Conservation (phyloP, 148 eudicot genomes). For the Dysphania ambrosioides region DNA sequence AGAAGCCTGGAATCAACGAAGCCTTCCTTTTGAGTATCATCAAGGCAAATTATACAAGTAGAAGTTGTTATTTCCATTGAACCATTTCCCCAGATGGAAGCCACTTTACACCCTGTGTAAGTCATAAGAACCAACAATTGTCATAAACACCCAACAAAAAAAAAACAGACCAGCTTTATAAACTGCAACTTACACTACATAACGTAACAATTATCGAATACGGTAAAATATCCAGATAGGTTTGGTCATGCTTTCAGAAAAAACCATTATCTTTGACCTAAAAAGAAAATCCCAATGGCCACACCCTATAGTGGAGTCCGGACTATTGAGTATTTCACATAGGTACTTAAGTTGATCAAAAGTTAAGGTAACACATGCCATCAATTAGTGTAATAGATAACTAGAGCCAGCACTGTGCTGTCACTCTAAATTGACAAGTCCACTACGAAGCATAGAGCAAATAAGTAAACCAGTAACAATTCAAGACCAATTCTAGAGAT, state of each 20-base stretch:
- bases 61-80: conserved; percentile 12
- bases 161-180: background rate
- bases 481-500: background rate
- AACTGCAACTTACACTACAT: background rate
- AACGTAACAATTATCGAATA: background rate
- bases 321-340: background rate
- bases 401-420: background rate
- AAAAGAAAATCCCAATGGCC: background rate
- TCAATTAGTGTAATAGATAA: background rate
- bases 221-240: background rate
- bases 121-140: conserved; percentile 8
- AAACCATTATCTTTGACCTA: background rate
- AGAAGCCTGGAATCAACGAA: background rate
- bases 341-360: background rate
- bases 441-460: too few relatives aligned
- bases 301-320: background rate
- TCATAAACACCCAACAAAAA: background rate
- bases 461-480: conserved; percentile 4
- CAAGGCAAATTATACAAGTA: background rate
- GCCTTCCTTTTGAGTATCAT: conserved; percentile 7
- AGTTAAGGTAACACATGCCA: background rate
- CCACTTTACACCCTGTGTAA: conserved; percentile 31
- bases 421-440: background rate
- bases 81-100: conserved; percentile 24
- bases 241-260: background rate